Percentiles rank a stretch among this genome's conserved stretches.
phyloP scores from a whole-genome alignment of 2,329 filamentous ascomycete genomes.

The Dactylellina parvicollis region DNA sequence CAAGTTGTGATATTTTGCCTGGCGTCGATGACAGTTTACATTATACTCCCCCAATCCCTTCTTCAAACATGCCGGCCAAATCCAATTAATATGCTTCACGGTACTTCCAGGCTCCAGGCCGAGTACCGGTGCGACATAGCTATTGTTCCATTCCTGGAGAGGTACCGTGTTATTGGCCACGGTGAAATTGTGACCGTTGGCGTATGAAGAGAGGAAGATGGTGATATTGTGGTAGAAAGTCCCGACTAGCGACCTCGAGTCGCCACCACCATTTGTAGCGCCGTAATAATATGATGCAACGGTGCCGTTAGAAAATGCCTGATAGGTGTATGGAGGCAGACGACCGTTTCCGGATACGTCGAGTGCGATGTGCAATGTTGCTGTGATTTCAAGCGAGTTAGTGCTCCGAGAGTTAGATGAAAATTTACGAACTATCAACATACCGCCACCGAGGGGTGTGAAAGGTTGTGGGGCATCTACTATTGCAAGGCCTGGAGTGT shows the following conservation, averaged over 20 bases:
- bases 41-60: conserved; percentile 73
- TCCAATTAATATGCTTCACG: conserved; percentile 78
- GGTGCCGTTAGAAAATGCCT: conserved; percentile 67
- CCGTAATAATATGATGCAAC: conserved; percentile 61
- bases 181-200: conserved; percentile 73
- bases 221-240: conserved; percentile 68
- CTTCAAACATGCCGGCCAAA: conserved; percentile 74
- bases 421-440: conserved; percentile 59
- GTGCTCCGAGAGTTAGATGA: neutral
- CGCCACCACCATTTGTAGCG: neutral
- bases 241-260: conserved; percentile 1
- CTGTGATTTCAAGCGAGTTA: conserved; percentile 57
- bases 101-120: conserved; percentile 72
- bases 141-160: conserved; percentile 63
- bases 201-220: conserved; percentile 73
- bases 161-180: conserved; percentile 70
- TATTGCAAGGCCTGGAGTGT: conserved; percentile 74
- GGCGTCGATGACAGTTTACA: too few species aligned
- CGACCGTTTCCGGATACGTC: conserved; percentile 74
- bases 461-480: conserved; percentile 73
- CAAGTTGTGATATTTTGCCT: too few species aligned
- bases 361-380: conserved; percentile 71
- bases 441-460: conserved; percentile 72
- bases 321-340: conserved; percentile 69
- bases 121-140: conserved; percentile 72